A percentile compares a stretch with the other conserved stretches of the same genome.
These are phyloP conservation scores for Chenopodium suecicum DNA, from an alignment of 148 eudicot species.

Conservation along the genomic window DNA sequence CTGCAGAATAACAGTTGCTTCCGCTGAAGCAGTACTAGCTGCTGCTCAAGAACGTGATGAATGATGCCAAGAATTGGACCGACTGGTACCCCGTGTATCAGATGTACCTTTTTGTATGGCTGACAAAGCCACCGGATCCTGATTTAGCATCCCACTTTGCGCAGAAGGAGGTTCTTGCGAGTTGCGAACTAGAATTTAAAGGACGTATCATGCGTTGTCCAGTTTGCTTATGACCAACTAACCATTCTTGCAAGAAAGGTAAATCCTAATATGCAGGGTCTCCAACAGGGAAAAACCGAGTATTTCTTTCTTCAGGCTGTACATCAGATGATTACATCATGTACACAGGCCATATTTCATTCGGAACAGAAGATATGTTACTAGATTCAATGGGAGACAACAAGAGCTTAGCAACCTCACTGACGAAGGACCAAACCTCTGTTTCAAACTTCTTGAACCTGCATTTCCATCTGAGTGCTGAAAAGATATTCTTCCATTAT, in stretches of 20 bases:
- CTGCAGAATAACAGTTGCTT: slow-evolving; percentile 37
- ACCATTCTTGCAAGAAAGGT: slow-evolving; percentile 96
- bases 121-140: slow-evolving; percentile 30
- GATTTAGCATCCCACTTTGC: slow-evolving; percentile 26
- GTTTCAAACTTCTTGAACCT: slow-evolving; percentile 40
- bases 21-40: slow-evolving; percentile 38
- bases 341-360: slow-evolving; percentile 35
- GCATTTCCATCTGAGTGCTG: slow-evolving; percentile 49
- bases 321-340: slow-evolving; percentile 46
- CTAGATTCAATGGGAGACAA: slow-evolving; percentile 69
- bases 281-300: slow-evolving; percentile 65
- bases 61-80: slow-evolving; percentile 49
- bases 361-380: slow-evolving; percentile 44
- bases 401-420: slow-evolving; percentile 78
- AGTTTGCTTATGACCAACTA: slow-evolving; percentile 94
- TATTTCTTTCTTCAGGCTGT: slow-evolving; percentile 65
- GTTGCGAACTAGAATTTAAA: slow-evolving; percentile 33
- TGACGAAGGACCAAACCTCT: slow-evolving; percentile 63
- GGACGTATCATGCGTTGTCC: slow-evolving; percentile 64
- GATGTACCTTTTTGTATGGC: slow-evolving; percentile 33
- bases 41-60: slow-evolving; percentile 48
- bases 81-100: slow-evolving; percentile 35
- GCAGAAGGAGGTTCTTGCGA: slow-evolving; percentile 39
- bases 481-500: slow-evolving; percentile 45
- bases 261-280: slow-evolving; percentile 83